Conservation (phyloP, 73 alveolate species). For the Stentor roeselii region DNA sequence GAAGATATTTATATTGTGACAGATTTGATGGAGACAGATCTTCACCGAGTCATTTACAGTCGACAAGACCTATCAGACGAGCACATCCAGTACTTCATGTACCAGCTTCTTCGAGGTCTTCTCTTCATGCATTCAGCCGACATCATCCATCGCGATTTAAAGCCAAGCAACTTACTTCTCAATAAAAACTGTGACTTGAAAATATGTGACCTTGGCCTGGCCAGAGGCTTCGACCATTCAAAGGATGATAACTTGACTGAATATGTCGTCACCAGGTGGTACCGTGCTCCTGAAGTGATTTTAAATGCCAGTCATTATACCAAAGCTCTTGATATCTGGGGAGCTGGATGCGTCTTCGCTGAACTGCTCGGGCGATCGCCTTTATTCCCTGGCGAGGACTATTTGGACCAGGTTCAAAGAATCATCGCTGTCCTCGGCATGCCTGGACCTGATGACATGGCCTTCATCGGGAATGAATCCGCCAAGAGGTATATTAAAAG, state of each 20-base stretch:
- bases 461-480: conserved; percentile 77
- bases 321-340: conserved; percentile 85
- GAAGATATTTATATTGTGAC: conserved; percentile 90
- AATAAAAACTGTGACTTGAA: conserved; percentile 91
- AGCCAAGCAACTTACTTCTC: conserved; percentile 87
- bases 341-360: conserved; percentile 86
- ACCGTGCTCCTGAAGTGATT: conserved; percentile 96
- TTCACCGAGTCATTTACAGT: conserved; percentile 85
- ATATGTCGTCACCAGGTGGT: conserved; percentile 92
- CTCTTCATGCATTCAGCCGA: conserved; percentile 90
- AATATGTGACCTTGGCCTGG: conserved; percentile 88
- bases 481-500: conserved; percentile 77
- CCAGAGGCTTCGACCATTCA: conserved; percentile 49
- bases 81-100: conserved; percentile 75
- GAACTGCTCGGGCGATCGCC: conserved; percentile 81
- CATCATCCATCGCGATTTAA: conserved; percentile 90
- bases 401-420: conserved; percentile 84
- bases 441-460: conserved; percentile 86
- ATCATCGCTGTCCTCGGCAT: conserved; percentile 83
- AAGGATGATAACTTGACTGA: conserved; percentile 50
- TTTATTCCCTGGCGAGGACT: conserved; percentile 90
- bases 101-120: conserved; percentile 80
- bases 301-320: conserved; percentile 76
- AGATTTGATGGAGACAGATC: conserved; percentile 93
- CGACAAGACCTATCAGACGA: conserved; percentile 83